Conservation (phyloP, 345 rosid species). For the Gossypioides kirkii region DNA sequence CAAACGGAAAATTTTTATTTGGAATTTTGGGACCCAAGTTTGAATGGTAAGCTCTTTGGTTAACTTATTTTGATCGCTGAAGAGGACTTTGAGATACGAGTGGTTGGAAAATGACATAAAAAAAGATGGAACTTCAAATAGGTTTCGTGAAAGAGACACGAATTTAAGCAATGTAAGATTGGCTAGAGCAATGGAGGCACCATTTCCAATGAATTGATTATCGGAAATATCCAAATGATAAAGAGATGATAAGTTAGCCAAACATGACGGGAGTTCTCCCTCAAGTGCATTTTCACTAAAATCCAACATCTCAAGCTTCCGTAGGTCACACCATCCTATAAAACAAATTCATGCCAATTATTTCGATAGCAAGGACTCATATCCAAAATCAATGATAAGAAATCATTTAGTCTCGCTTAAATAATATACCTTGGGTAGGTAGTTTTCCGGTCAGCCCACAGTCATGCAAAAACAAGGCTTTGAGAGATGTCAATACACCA, state of each 20-base stretch:
- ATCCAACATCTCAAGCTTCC: neutral
- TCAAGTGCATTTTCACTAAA: neutral
- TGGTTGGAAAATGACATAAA: slow-evolving; percentile 11
- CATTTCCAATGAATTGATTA: neutral
- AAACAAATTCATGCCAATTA: neutral
- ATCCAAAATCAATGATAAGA: too few relatives aligned
- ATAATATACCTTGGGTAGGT: neutral
- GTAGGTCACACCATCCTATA: neutral
- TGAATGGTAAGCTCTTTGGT: neutral
- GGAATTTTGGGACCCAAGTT: neutral
- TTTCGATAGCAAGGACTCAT: too few relatives aligned
- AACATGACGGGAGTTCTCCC: neutral
- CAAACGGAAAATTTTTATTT: neutral
- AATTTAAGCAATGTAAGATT: neutral
- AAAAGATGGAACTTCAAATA: neutral
- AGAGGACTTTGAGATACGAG: neutral
- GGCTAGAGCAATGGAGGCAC: slow-evolving; percentile 4
- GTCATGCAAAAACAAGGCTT: too few relatives aligned
- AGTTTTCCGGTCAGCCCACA: neutral
- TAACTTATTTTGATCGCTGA: neutral
- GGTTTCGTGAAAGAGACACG: too few relatives aligned
- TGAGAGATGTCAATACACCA: too few relatives aligned
- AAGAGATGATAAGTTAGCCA: neutral
- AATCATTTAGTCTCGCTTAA: too few relatives aligned
- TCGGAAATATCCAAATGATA: neutral